phyloP scores from a whole-genome alignment of 2,329 filamentous ascomycete genomes.

The Boeremia lycopersici region DNA sequence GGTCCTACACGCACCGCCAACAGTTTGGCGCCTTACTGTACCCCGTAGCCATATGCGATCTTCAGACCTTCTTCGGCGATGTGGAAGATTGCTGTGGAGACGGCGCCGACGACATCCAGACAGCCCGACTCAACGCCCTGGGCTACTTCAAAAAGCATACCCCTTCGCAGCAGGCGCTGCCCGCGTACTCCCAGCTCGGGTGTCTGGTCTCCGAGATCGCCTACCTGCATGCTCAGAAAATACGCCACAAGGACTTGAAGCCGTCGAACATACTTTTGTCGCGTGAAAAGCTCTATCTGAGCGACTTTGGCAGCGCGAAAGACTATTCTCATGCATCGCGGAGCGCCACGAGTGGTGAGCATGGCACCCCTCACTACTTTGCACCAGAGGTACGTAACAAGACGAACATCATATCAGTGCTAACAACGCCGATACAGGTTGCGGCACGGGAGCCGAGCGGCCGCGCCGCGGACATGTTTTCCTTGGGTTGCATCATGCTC shows the following conservation, averaged over 20 bases:
- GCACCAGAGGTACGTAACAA: constrained; percentile 21
- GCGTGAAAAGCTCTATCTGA: constrained; percentile 21
- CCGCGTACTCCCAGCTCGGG: constrained; percentile 23
- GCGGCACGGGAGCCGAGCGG: constrained; percentile 8
- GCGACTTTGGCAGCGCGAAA: constrained; percentile 31
- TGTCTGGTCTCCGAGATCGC: constrained; percentile 25
- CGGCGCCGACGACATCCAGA: not conserved
- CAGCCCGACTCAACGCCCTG: not conserved
- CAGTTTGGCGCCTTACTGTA: not conserved
- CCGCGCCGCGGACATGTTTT: constrained; percentile 68
- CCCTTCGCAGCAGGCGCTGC: not conserved
- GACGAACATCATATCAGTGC: too few relatives aligned
- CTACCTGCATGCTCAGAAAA: constrained; percentile 26
- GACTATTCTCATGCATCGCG: constrained; percentile 29
- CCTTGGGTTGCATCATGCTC: constrained; percentile 72
- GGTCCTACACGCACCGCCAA: not conserved
- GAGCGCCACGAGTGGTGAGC: constrained; percentile 31
- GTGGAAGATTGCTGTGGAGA: not conserved
- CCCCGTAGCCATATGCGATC: not conserved
- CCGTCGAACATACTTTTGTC: constrained; percentile 26
- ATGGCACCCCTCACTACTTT: constrained; percentile 30
- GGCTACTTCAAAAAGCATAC: not conserved
- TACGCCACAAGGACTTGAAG: constrained; percentile 35
- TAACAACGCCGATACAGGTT: not conserved
- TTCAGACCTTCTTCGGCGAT: not conserved